Percentiles rank a stretch among this genome's conserved stretches.
Evolutionary conservation across 176 grass and related monocot genomes (phyloP).

Genomic region (Avena sativa): DNA sequence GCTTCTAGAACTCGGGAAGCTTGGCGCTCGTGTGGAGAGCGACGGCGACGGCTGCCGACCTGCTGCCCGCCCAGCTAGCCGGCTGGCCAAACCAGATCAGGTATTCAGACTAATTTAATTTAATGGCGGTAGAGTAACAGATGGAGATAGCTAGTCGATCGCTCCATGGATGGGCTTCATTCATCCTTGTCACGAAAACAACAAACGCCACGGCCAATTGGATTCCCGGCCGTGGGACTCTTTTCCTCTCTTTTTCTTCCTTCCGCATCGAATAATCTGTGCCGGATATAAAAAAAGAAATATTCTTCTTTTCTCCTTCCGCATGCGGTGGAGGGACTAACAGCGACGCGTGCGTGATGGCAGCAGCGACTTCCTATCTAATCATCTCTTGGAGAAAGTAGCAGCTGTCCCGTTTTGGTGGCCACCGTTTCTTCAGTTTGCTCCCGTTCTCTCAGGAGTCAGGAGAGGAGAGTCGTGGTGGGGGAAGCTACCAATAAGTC

Average conservation of each 20-base stretch:
- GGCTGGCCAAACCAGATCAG: neutral
- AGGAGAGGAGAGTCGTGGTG: no score
- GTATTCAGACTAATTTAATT: neutral
- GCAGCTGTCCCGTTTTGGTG: neutral
- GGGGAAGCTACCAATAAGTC: no score
- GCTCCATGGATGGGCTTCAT: neutral
- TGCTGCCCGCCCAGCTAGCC: neutral
- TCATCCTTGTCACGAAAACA: neutral
- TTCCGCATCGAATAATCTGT: neutral
- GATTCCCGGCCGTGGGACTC: neutral
- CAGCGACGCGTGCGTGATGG: conserved; percentile 8
- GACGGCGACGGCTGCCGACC: conserved; percentile 6
- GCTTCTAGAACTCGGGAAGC: neutral
- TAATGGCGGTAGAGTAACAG: no score
- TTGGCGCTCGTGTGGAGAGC: neutral
- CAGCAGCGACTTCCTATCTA: neutral
- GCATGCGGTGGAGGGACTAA: neutral
- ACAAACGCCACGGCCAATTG: neutral
- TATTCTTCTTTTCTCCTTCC: neutral
- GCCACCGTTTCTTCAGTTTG: neutral
- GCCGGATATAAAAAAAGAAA: neutral
- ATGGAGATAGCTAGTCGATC: neutral
- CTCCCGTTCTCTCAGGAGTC: neutral
- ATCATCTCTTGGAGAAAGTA: neutral
- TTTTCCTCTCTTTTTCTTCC: neutral